Evolutionary conservation across 2,329 filamentous ascomycete genomes (phyloP).

Genomic region (Penicillium occitanis): DNA sequence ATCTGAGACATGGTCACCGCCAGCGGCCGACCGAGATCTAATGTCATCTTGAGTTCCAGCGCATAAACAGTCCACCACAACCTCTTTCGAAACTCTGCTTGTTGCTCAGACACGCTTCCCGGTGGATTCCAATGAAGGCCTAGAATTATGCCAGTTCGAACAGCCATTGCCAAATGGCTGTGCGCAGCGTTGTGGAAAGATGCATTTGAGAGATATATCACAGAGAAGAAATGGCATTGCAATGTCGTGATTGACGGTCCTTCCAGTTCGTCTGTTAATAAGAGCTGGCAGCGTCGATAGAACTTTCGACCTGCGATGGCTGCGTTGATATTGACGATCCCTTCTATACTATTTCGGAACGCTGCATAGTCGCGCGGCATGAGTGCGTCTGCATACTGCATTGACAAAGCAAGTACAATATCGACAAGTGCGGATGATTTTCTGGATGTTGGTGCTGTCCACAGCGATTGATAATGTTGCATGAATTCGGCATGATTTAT

Average conservation of each 20-base stretch:
- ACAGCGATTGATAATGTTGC: constrained; percentile 14
- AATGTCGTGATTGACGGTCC: constrained; percentile 15
- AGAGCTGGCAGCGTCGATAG: constrained; percentile 14
- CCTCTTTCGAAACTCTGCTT: constrained; percentile 10
- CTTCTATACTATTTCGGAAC: neutral
- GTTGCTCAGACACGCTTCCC: neutral
- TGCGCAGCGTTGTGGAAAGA: constrained; percentile 18
- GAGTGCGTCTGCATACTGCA: constrained; percentile 19
- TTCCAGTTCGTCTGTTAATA: constrained; percentile 16
- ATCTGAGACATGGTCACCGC: constrained; percentile 11
- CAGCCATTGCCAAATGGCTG: constrained; percentile 15
- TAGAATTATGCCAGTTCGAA: constrained; percentile 9
- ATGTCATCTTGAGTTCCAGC: constrained; percentile 15
- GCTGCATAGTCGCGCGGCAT: constrained; percentile 6
- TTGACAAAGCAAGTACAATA: constrained; percentile 19
- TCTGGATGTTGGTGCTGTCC: neutral
- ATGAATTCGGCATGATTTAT: constrained; percentile 12
- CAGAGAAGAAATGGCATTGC: constrained; percentile 20
- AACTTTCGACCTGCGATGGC: constrained; percentile 10
- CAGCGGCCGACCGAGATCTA: constrained; percentile 17
- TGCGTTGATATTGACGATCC: constrained; percentile 12
- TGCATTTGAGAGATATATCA: constrained; percentile 18
- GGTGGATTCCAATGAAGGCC: constrained; percentile 16
- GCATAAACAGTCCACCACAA: constrained; percentile 21
- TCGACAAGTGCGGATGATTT: constrained; percentile 17